A percentile compares a stretch with the other conserved stretches of the same genome.
These are phyloP conservation scores for Monilinia vaccinii-corymbosi DNA, from an alignment of 2,329 filamentous ascomycete species.

Conservation along the genomic window DNA sequence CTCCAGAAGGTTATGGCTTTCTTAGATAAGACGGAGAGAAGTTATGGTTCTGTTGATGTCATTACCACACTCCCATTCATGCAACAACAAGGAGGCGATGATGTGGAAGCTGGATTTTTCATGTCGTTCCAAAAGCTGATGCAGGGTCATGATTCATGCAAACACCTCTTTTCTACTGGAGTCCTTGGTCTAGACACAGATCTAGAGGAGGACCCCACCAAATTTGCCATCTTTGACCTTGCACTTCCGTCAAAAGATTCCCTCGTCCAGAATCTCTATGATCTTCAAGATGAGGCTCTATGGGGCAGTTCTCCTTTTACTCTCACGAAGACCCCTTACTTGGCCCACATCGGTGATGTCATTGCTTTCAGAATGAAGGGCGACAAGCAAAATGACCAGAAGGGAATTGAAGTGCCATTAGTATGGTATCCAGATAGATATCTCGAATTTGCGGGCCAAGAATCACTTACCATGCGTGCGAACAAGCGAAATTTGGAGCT, in stretches of 20 bases:
- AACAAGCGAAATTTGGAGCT: conserved; percentile 19
- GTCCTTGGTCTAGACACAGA: conserved; percentile 15
- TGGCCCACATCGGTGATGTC: conserved; percentile 37
- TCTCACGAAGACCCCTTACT: conserved; percentile 22
- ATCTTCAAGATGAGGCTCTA: conserved; percentile 27
- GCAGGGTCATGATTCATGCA: conserved; percentile 12
- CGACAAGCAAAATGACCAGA: conserved; percentile 31
- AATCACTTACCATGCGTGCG: conserved; percentile 36
- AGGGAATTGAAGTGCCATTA: conserved; percentile 41
- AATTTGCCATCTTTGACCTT: conserved; percentile 28
- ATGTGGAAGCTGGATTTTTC: conserved; percentile 25
- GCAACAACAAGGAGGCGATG: conserved; percentile 22
- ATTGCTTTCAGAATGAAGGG: conserved; percentile 38
- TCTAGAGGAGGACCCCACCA: conserved; percentile 8
- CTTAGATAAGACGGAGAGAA: conserved; percentile 49
- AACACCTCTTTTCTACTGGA: conserved; percentile 25
- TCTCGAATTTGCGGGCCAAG: conserved; percentile 36
- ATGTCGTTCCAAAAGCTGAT: conserved; percentile 18
- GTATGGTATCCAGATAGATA: conserved; percentile 48
- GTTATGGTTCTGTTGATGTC: conserved; percentile 46
- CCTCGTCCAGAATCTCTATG: conserved; percentile 25
- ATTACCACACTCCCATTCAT: conserved; percentile 31
- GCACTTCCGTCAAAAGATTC: conserved; percentile 21
- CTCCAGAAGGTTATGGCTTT: conserved; percentile 48
- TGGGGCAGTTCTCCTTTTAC: conserved; percentile 22